Conservation (phyloP, 2,329 filamentous ascomycete species). For the Aspergillus sp. region DNA sequence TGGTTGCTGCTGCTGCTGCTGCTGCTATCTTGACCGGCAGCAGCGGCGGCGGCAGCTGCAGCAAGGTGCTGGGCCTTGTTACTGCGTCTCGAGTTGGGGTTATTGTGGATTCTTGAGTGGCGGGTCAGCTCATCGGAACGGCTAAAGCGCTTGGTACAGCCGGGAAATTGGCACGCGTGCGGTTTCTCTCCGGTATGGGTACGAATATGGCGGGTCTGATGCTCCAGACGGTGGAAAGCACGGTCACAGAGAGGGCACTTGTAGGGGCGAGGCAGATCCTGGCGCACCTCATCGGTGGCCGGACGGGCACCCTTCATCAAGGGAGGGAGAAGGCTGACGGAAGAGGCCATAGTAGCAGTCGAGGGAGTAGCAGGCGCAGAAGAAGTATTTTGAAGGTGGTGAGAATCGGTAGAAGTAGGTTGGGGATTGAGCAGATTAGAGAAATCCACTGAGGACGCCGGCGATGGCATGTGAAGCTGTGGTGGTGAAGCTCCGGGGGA, state of each 20-base stretch:
- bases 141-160: slow-evolving; percentile 95
- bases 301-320: slow-evolving; percentile 43
- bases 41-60: slow-evolving; percentile 48
- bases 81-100: slow-evolving; percentile 88
- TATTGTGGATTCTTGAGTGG: slow-evolving; percentile 97
- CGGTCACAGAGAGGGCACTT: slow-evolving; percentile 98
- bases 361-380: slow-evolving; percentile 22
- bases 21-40: slow-evolving; percentile 40
- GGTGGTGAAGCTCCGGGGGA: slow-evolving; percentile 2
- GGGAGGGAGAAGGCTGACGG: slow-evolving; percentile 38
- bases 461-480: slow-evolving; percentile 62
- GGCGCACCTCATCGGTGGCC: slow-evolving; percentile 52
- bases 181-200: slow-evolving; percentile 98
- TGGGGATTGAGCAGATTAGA: slow-evolving; percentile 64
- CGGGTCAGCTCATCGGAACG: slow-evolving; percentile 93
- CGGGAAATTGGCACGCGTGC: slow-evolving; percentile 88
- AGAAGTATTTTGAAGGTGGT: slow-evolving; percentile 10
- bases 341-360: slow-evolving; percentile 32
- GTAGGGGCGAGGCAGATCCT: slow-evolving; percentile 89
- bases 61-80: slow-evolving; percentile 68
- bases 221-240: slow-evolving; percentile 95
- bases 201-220: slow-evolving; percentile 85
- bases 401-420: slow-evolving; percentile 18
- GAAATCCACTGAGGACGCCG: slow-evolving; percentile 66
- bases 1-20: slow-evolving; percentile 13